Evolutionary conservation across 805 yeast species (phyloP), one percentile per base, ranked within the genome.

Genomic region (Ogataea degrootiae): DNA sequence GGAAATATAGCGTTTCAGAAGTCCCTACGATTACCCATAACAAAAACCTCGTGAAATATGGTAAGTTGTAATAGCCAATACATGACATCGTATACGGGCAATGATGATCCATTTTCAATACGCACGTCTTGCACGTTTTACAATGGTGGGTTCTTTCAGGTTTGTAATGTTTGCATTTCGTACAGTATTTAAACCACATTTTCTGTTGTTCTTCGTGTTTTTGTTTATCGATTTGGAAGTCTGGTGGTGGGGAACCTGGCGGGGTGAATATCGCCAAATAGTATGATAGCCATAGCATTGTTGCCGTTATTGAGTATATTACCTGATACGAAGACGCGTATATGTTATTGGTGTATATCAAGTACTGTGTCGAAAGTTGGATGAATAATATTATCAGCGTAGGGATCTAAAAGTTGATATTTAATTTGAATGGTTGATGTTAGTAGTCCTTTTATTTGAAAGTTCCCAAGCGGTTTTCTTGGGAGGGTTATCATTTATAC

Each of bases 81-180:
- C 97, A 91, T 61, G 87, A 91, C 64, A 80, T 77, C 0, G 96
- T 88, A 97, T 97, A 91, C 0, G 97, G 96, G 62, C 85, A 83
- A 67, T 90, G 97, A 62, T 90, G 97, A 63, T 90, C 97, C 97
- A 90, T 91, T 60, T 79, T 77, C 48, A 90, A 63, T n/a, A 90
- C 83, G 65, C 97, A 90, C 37, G 52, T 56, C n/a, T 77, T 72
- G 60, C 95, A 88, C 1, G 79, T 75, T 56, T 84, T 84, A 63
- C 97, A 90, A 67, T 90, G 97, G 61, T 90, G 97, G 4, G 88
- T 60, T 50, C 97, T 68, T 59, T 84, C 92, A 0, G 96, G 96
- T 61, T 90, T 90, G 65, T 76, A 81, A 37, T 63, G 66, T 37
- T 80, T 55, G 65, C 97, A 90, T 62, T 87, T 88, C 47, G 72